Percentiles rank a stretch among this genome's conserved stretches.
Evolutionary conservation across 139 green algal species (phyloP).

Genomic region (Chara braunii): DNA sequence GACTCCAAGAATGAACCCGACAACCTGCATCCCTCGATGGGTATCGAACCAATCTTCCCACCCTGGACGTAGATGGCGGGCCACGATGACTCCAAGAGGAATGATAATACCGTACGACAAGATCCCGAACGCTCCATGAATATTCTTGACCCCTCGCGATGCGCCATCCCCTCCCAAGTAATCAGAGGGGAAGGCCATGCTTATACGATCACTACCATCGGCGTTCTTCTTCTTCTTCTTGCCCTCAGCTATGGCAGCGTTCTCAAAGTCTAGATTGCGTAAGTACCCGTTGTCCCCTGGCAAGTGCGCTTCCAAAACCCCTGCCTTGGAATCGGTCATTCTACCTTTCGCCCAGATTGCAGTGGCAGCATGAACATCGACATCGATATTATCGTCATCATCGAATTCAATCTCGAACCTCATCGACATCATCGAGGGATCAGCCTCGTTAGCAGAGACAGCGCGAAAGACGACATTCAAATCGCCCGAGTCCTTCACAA

Average conservation of each 20-base stretch:
- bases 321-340: too few relatives aligned
- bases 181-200: not conserved
- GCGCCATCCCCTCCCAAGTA: not conserved
- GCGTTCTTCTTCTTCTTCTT: not conserved
- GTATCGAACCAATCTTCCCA: not conserved
- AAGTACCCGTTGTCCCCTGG: not conserved
- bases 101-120: not conserved
- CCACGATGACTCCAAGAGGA: not conserved
- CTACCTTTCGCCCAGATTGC: too few relatives aligned
- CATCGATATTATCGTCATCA: too few relatives aligned
- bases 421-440: too few relatives aligned
- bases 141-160: not conserved
- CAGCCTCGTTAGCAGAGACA: too few relatives aligned
- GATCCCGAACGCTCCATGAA: not conserved
- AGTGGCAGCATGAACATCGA: too few relatives aligned
- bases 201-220: not conserved
- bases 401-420: too few relatives aligned
- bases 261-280: not conserved
- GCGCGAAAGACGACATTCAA: too few relatives aligned
- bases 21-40: not conserved
- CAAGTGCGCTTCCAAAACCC: too few relatives aligned
- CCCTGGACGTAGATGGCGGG: not conserved
- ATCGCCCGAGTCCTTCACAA: too few relatives aligned
- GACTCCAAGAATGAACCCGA: conserved; percentile 10
- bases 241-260: not conserved